A percentile compares a stretch with the other conserved stretches of the same genome.
phyloP scores from a whole-genome alignment of 169 alveolate genomes.

The Babesia sp. region DNA sequence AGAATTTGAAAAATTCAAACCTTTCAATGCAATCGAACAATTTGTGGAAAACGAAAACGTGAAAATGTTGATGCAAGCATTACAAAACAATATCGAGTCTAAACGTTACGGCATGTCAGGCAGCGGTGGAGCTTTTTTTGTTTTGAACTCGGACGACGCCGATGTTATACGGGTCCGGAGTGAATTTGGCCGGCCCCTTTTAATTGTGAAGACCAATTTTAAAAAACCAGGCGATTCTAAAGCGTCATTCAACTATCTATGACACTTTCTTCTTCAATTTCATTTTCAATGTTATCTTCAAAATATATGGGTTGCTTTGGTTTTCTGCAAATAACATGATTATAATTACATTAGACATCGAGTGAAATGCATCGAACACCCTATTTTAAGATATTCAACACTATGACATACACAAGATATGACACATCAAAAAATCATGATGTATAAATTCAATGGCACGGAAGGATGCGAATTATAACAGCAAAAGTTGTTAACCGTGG shows the following conservation, averaged over 20 bases:
- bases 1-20: conserved; percentile 7
- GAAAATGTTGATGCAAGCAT: background rate
- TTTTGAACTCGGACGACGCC: conserved; percentile 29
- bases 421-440: no score
- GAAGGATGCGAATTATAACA: no score
- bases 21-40: conserved; percentile 43
- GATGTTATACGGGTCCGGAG: conserved; percentile 29
- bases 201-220: conserved; percentile 52
- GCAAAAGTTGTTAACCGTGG: no score
- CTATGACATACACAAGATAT: no score
- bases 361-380: no score
- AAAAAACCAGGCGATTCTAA: conserved; percentile 18
- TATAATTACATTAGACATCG: no score
- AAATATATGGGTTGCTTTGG: background rate
- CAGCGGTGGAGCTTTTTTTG: conserved; percentile 57
- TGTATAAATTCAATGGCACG: no score
- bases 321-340: background rate
- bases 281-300: background rate
- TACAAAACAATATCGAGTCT: background rate
- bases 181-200: conserved; percentile 31
- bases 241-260: conserved; percentile 41
- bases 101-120: conserved; percentile 51
- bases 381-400: no score
- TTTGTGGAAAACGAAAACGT: conserved; percentile 29
- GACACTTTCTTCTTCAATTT: background rate